Evolutionary conservation across 805 yeast genomes (phyloP), one percentile per base, ranked within the genome.

Genomic region (Kodamaea hsintzibuensis): DNA sequence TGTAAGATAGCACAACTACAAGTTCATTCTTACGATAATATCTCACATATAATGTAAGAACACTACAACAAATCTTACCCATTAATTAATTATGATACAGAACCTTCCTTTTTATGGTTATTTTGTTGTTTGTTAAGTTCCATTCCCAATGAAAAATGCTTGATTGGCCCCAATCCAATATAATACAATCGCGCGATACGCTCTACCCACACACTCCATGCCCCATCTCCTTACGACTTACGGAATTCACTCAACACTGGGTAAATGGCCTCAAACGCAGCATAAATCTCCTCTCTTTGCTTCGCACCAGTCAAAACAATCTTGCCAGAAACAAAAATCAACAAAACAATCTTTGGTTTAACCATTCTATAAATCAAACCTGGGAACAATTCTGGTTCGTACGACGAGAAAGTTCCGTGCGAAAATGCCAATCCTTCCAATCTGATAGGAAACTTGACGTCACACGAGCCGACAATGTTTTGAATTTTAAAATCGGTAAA

Each of bases 351-450:
- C 73, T 95, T 95, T 14, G 99, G 99, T 71, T 93, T 93, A 63
- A 95, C 99, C 99, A 95, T 95, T 82, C 99, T 91, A 80, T 95
- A 95, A 75, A 95, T 95, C 63, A 95, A 82, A 67, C 99, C 99
- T 2, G 99, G 99, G 73, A 95, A 95, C 68, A 95, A 79, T 73
- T 95, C 99, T 2, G 99, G 99, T 73, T 95, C 99, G 68, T 95
- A 95, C 14, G 97, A 90, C 59, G 96, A 88, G 93, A 95, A 95
- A 77, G 97, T 91, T 55, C 99, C 99, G 81, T 95, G 99, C 62
- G 96, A 86, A 70, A 92, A 95, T 3, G 99, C 99, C 65, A 95
- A 82, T 55, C 99, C 99, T 77, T 95, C 99, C 60, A 95, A 78
- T 70, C 99, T 84, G 60, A 95, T 95, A 16, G 99, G 99, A 72